These are phyloP conservation scores for Vitis vinifera DNA, from an alignment of 164 flowering plant genomes.

Conservation along the genomic window DNA sequence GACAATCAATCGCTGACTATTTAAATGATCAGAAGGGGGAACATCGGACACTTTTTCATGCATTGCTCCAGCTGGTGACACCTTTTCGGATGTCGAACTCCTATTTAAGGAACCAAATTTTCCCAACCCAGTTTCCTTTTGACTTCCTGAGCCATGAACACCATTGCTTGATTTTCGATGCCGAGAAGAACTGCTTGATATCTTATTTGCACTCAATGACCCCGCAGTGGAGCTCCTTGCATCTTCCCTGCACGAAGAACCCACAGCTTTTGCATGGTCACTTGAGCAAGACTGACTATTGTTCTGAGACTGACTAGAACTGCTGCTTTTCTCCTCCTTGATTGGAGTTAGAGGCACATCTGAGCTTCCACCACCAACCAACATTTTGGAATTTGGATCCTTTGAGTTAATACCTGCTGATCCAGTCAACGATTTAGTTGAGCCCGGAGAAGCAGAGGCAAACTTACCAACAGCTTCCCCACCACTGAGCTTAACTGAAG, in stretches of 20 bases:
- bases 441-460: conserved; percentile 46
- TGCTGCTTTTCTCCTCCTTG: conserved; percentile 46
- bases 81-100: conserved; percentile 45
- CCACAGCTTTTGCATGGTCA: conserved; percentile 59
- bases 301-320: conserved; percentile 87
- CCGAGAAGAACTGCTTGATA: conserved; percentile 48
- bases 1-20: conserved; percentile 68
- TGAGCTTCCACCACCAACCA: conserved; percentile 14
- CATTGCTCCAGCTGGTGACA: conserved; percentile 39
- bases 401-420: conserved; percentile 28
- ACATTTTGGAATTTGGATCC: conserved; percentile 22
- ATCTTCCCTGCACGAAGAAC: conserved; percentile 64
- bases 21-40: conserved; percentile 44
- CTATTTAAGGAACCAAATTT: conserved; percentile 40
- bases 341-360: conserved; percentile 31
- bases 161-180: conserved; percentile 66
- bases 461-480: conserved; percentile 45
- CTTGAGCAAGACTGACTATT: conserved; percentile 77
- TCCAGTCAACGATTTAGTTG: conserved; percentile 38
- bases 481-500: conserved; percentile 38
- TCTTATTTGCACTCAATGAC: conserved; percentile 43
- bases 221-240: conserved; percentile 69
- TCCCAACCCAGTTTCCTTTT: conserved; percentile 48
- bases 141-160: conserved; percentile 44
- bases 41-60: conserved; percentile 49